Base-by-base conservation (phyloP, 805 yeast genomes). In the Candida schatavii region DNA sequence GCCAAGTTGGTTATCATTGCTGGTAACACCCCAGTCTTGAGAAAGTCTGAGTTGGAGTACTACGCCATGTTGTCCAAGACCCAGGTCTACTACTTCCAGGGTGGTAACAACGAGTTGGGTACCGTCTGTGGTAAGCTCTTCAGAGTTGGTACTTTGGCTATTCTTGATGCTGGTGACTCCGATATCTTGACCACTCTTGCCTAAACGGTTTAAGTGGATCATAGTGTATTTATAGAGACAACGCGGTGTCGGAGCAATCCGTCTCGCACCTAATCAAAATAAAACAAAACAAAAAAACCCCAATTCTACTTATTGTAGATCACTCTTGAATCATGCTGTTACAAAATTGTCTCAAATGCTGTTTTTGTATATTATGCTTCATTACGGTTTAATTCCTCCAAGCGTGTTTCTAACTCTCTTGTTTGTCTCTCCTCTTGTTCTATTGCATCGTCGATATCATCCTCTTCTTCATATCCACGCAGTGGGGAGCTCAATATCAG, bases 51-150 rank as follows among this genome's bases (percentile, higher is more conserved):
- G 85, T 84, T 93, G 75, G 99, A 93, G 83, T 93, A 93, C 85
- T 93, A 93, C 88, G 97, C 98, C 69, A 91, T 93, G 99, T 85
- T 93, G 74, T 86, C 98, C 73, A 91, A 90, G 88, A 87, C 97
- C 72, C 81, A 81, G 68, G 85, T 83, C 57, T 90, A 91, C 93
- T 95, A 90, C 90, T 93, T 90, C 95, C 93, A 85, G 78, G 98
- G 97, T 82, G 95, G 96, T 76, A 91, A 91, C 97, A 91, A 91
- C 80, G 98, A 91, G 81, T 88, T 91, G 70, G 98, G 97, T 82
- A 93, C 99, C 64, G 96, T 97, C 63, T 91, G 97, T 80, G 99
- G 99, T 90, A 91, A 88, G 78, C 88, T 93, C 69, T 93, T 93
- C 97, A 88, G 97, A 81, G 98, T 93, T 64, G 98, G 98, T 81